These are phyloP conservation scores for Clathrospora elynae DNA, from an alignment of 2,329 filamentous ascomycete species.

Conservation along the genomic window DNA sequence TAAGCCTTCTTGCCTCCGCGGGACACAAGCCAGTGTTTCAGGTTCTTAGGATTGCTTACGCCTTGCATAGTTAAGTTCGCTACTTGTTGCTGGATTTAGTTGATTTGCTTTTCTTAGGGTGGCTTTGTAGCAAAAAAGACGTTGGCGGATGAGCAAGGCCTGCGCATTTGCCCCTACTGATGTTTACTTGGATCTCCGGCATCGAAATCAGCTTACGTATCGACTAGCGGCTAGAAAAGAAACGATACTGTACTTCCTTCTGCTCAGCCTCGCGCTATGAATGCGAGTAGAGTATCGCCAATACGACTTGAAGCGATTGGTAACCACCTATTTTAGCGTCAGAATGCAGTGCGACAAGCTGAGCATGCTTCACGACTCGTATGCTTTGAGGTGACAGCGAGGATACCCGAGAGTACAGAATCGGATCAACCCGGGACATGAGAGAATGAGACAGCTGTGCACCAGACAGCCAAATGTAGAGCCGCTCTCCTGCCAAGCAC, in stretches of 20 bases:
- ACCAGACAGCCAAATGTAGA: too few species aligned
- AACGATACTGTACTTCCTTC: neutral
- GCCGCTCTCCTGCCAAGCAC: too few species aligned
- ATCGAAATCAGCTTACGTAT: neutral
- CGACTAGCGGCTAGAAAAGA: constrained; percentile 1
- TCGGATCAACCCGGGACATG: too few species aligned
- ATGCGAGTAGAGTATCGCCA: constrained; percentile 1
- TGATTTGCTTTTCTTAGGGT: neutral
- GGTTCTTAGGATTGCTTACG: constrained; percentile 10
- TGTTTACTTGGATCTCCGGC: neutral
- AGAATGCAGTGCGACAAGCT: constrained; percentile 9
- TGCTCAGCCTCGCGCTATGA: constrained; percentile 6
- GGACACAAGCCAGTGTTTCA: constrained; percentile 36
- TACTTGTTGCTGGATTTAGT: constrained; percentile 8
- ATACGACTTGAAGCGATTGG: neutral
- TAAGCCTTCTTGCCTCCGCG: constrained; percentile 35
- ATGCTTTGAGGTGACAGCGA: too few species aligned
- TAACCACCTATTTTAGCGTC: neutral
- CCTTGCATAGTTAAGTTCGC: constrained; percentile 12
- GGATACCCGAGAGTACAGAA: too few species aligned
- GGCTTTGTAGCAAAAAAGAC: neutral
- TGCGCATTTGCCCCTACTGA: neutral
- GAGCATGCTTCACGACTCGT: constrained; percentile 1
- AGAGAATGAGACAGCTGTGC: too few species aligned
- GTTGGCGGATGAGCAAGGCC: neutral